A percentile compares a stretch with the other conserved stretches of the same genome.
These are phyloP conservation scores for Colletotrichum euphorbiae DNA, from an alignment of 2,329 filamentous ascomycete species.

Conservation along the genomic window DNA sequence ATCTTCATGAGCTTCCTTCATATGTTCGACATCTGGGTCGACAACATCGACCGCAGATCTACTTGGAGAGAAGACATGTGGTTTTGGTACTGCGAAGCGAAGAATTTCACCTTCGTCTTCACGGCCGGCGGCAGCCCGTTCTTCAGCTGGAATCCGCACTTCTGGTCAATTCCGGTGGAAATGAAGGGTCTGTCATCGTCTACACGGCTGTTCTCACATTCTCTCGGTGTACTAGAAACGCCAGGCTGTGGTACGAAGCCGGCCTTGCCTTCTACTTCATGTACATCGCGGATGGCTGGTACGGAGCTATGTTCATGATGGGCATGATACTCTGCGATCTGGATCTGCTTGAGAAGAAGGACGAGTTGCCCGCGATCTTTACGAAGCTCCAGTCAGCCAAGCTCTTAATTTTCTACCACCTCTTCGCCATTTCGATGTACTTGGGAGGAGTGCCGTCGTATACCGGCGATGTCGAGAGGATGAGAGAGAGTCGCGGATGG, in stretches of 20 bases:
- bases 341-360: constrained; percentile 51
- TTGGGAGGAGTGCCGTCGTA: constrained; percentile 47
- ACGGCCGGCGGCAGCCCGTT: constrained; percentile 55
- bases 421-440: constrained; percentile 49
- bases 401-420: constrained; percentile 58
- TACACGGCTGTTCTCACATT: constrained; percentile 64
- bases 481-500: constrained; percentile 36
- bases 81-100: constrained; percentile 60
- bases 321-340: constrained; percentile 53
- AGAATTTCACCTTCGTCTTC: constrained; percentile 53
- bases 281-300: constrained; percentile 52
- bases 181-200: constrained; percentile 73
- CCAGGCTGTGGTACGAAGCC: constrained; percentile 47
- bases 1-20: constrained; percentile 53
- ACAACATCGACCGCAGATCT: constrained; percentile 51
- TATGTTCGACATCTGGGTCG: constrained; percentile 51
- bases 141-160: constrained; percentile 63
- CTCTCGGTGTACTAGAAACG: constrained; percentile 49
- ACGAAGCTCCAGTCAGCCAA: constrained; percentile 60
- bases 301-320: constrained; percentile 48
- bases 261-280: constrained; percentile 50
- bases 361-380: constrained; percentile 64
- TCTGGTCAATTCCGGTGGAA: constrained; percentile 74
- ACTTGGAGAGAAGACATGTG: constrained; percentile 63
- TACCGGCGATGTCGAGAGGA: constrained; percentile 13